A percentile compares a stretch with the other conserved stretches of the same genome.
Evolutionary conservation across 768 basidiomycete species (phyloP).

Genomic region (Kwoniella dendrophila): DNA sequence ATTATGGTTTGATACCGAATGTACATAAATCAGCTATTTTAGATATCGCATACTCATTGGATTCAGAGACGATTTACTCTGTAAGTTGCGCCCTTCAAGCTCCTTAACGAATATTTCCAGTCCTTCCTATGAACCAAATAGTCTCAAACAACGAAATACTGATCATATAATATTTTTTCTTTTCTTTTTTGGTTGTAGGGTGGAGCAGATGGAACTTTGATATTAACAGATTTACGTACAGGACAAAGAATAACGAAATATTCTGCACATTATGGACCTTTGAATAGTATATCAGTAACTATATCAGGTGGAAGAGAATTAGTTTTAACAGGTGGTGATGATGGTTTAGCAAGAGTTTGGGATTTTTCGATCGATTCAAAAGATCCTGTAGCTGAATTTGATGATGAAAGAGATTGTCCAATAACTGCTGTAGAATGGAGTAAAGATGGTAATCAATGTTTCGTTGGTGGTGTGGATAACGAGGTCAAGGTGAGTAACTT

Average conservation of each 20-base stretch:
- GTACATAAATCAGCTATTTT: slow-evolving; percentile 88
- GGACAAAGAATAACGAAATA: slow-evolving; percentile 80
- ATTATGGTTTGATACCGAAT: slow-evolving; percentile 81
- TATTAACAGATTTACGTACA: slow-evolving; percentile 75
- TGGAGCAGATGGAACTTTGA: slow-evolving; percentile 83
- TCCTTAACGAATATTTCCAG: no score
- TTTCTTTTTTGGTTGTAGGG: slow-evolving; percentile 69
- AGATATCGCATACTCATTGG: slow-evolving; percentile 71
- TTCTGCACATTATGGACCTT: slow-evolving; percentile 84
- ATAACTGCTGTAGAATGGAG: slow-evolving; percentile 92
- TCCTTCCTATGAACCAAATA: no score
- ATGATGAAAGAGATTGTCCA: slow-evolving; percentile 73
- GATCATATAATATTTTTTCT: slow-evolving; percentile 58
- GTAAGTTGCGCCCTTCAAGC: slow-evolving; percentile 27
- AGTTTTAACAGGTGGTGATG: slow-evolving; percentile 84
- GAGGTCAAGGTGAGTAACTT: slow-evolving; percentile 78
- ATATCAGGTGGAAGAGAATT: slow-evolving; percentile 84
- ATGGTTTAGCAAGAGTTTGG: slow-evolving; percentile 89
- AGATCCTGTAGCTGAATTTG: slow-evolving; percentile 74
- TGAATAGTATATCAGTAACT: slow-evolving; percentile 85
- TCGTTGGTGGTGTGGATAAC: slow-evolving; percentile 91
- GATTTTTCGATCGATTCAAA: slow-evolving; percentile 67
- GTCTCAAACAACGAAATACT: not conserved
- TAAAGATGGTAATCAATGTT: slow-evolving; percentile 83
- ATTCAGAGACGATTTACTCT: slow-evolving; percentile 49